Evolutionary conservation across 1,284 basidiomycete genomes (phyloP), one percentile per base, ranked within the genome.

Genomic region (Moesziomyces sp.): DNA sequence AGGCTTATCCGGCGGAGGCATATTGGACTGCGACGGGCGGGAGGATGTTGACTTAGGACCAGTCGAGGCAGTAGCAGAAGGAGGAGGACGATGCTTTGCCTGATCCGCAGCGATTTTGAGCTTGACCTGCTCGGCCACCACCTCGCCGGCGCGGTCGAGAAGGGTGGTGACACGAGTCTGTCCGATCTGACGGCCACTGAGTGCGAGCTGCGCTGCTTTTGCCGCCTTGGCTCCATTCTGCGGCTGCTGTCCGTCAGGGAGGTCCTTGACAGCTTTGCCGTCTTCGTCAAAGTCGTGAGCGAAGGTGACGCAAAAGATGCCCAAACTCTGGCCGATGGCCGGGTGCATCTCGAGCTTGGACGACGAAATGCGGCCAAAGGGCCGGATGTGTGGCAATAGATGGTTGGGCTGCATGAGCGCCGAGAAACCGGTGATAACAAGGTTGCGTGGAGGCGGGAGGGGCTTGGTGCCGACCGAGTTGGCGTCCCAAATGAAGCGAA

Each of bases 301-400:
- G 82, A 88, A 97, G 68, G 88, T 89, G 77, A 97, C 88, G 81
- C 89, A 90, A 53, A 92, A 90, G 44, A 97, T 89, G 7, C 94
- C 94, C 4, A 97, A 87, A 16, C 91, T 89, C 67, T 89, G 90
- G 14, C 94, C 94, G 21, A 90, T 93, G 54, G 88, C 87, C 49
- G 89, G 88, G 85, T 97, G 92, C 66, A 92, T 89, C 81, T 94
- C 92, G 40, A 91, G 89, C 71, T 94, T 91, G 60, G 92, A 90
- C 13, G 90, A 88, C 11, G 87, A 79, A 76, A 96, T 87, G 13
- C 86, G 83, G 2, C 94, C 95, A 78, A 92, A 88, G 13, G 86
- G 79, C 5, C 87, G 84, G 80, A 97, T 91, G 79, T 91, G 89
- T 11, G 88, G 87, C 50, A 89, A 87, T 55, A 97, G 88, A 51